phyloP scores from a whole-genome alignment of 805 yeast genomes.

The Candida boleticola region DNA sequence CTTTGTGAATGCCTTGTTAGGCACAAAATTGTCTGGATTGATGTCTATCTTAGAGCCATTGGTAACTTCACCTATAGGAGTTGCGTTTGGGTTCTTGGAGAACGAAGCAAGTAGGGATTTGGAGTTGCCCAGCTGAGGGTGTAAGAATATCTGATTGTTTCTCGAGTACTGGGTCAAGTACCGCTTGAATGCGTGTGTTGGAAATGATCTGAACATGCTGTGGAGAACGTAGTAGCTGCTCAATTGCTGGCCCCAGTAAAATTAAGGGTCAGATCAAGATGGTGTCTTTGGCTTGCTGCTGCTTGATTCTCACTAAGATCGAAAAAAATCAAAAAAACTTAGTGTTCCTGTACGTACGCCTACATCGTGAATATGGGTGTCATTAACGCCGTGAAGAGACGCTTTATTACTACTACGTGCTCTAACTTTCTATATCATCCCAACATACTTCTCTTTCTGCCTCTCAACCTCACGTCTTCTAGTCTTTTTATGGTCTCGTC shows the following conservation, averaged over 20 bases:
- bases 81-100: conserved; percentile 17
- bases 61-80: conserved; percentile 20
- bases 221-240: too few species aligned
- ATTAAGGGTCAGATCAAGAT: too few species aligned
- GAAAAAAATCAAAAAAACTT: too few species aligned
- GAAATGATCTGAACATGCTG: not conserved
- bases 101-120: conserved; percentile 16
- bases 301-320: too few species aligned
- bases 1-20: conserved; percentile 25
- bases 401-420: too few species aligned
- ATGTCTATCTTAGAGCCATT: conserved; percentile 9
- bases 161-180: conserved; percentile 8
- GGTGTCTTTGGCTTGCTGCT: too few species aligned
- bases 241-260: too few species aligned
- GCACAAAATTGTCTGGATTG: conserved; percentile 21
- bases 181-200: not conserved
- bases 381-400: too few species aligned
- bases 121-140: conserved; percentile 8
- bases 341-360: too few species aligned
- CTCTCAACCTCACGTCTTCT: conserved; percentile 84
- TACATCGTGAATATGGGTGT: too few species aligned
- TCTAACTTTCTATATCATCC: too few species aligned
- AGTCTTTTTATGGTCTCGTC: conserved; percentile 62
- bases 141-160: conserved; percentile 19
- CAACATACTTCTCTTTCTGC: conserved; percentile 92